Conservation (phyloP, 257 asterid genomes). For the Schizonepeta tenuifolia region DNA sequence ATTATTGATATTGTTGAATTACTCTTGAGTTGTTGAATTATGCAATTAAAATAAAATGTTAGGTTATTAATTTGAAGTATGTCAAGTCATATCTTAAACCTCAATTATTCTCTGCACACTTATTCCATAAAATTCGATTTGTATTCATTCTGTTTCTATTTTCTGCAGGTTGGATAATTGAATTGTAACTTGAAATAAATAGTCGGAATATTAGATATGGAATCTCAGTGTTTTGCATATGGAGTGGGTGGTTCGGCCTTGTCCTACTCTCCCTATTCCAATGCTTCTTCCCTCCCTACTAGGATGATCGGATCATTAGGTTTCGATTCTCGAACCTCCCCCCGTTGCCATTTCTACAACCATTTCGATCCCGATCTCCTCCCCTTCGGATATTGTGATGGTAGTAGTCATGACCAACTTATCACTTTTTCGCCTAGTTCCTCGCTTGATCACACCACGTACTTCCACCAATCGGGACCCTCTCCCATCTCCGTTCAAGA, state of each 20-base stretch:
- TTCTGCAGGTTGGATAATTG: conserved; percentile 34
- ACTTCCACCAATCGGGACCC: conserved; percentile 45
- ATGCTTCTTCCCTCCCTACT: conserved; percentile 49
- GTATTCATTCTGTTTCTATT: background rate
- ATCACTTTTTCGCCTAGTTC: conserved; percentile 56
- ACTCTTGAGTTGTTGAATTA: background rate
- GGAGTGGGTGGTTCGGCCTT: conserved; percentile 32
- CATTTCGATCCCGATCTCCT: conserved; percentile 49
- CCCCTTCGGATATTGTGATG: conserved; percentile 34
- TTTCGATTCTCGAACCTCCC: conserved; percentile 60
- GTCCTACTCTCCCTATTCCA: conserved; percentile 46
- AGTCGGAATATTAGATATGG: conserved; percentile 25
- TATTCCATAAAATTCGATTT: background rate
- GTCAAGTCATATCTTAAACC: background rate
- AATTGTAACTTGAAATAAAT: background rate
- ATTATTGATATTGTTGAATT: too few species aligned
- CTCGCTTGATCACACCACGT: conserved; percentile 47
- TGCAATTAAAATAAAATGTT: background rate
- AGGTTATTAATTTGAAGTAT: too few species aligned
- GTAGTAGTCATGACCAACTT: conserved; percentile 51
- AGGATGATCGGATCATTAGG: conserved; percentile 47
- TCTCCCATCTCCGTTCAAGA: conserved; percentile 18
- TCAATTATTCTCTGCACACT: background rate
- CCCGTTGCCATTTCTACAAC: conserved; percentile 55
- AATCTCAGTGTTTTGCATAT: conserved; percentile 42